These are phyloP conservation scores for Vaucheria bursata DNA, from an alignment of 352 stramenopile genomes.

Conservation along the genomic window DNA sequence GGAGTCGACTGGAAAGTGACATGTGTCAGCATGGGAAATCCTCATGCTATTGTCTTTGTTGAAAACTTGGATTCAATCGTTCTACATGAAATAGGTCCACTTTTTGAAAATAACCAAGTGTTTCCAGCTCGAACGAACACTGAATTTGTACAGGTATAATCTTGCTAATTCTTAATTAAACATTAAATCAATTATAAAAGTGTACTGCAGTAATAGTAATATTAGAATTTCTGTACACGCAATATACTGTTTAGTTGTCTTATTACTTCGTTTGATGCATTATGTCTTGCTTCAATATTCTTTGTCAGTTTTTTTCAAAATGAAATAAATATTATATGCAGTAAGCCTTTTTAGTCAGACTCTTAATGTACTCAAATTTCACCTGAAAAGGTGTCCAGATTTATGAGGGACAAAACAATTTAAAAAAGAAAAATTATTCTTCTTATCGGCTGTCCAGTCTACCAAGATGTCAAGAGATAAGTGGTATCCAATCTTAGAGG, in stretches of 20 bases:
- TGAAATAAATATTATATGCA: too few species aligned
- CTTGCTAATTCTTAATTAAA: background rate
- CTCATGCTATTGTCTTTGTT: conserved; percentile 69
- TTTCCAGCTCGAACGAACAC: conserved; percentile 50
- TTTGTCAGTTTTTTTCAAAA: too few species aligned
- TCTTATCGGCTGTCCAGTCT: too few species aligned
- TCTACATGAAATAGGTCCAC: conserved; percentile 52
- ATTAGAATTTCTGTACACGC: background rate
- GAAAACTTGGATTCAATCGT: conserved; percentile 65
- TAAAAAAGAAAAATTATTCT: too few species aligned
- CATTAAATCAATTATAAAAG: background rate
- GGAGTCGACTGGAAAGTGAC: conserved; percentile 63
- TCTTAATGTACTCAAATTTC: too few species aligned
- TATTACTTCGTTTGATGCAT: too few species aligned
- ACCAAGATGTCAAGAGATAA: too few species aligned
- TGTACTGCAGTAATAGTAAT: background rate
- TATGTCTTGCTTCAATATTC: too few species aligned
- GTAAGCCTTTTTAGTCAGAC: too few species aligned
- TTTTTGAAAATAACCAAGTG: conserved; percentile 43
- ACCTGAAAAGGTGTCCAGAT: too few species aligned
- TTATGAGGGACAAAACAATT: too few species aligned
- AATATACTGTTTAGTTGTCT: background rate
- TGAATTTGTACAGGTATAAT: conserved; percentile 68
- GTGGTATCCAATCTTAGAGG: too few species aligned
- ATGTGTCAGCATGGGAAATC: conserved; percentile 72